phyloP scores from a whole-genome alignment of 2,329 filamentous ascomycete species.

The Colletotrichum limetticola region DNA sequence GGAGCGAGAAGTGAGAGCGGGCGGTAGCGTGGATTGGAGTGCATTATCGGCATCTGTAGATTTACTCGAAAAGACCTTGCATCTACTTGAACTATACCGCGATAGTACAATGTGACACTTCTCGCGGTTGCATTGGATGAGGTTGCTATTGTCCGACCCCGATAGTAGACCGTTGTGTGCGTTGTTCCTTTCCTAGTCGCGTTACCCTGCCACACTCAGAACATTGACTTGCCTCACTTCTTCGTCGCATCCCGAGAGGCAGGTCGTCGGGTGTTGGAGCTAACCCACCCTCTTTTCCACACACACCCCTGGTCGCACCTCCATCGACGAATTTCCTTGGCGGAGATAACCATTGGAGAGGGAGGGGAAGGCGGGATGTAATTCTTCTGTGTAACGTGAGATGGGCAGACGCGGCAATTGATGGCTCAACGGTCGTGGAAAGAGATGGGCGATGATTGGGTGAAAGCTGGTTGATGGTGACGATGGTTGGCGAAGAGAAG shows the following conservation, averaged over 20 bases:
- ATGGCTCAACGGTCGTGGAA: constrained; percentile 3
- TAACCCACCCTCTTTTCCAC: background rate
- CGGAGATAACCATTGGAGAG: background rate
- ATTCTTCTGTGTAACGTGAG: constrained; percentile 9
- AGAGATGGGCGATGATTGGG: background rate
- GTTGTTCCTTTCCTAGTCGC: background rate
- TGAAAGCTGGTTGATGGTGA: no score
- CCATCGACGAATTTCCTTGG: background rate
- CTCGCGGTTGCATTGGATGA: background rate
- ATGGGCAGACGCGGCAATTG: constrained; percentile 29
- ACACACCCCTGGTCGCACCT: background rate
- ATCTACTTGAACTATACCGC: constrained; percentile 16
- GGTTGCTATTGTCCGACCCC: background rate
- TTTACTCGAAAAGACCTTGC: constrained; percentile 19
- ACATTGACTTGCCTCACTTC: background rate
- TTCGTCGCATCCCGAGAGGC: background rate
- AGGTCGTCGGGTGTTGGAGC: background rate
- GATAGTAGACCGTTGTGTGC: background rate
- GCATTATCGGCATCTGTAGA: constrained; percentile 18
- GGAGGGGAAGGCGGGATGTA: background rate
- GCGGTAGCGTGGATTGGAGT: background rate
- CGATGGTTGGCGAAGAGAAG: background rate
- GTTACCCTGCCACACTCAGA: background rate
- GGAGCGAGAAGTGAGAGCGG: background rate
- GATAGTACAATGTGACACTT: background rate